Percentiles rank a stretch among this genome's conserved stretches.
Evolutionary conservation across 1,284 basidiomycete species (phyloP).

Genomic region (Marasmius oreades): DNA sequence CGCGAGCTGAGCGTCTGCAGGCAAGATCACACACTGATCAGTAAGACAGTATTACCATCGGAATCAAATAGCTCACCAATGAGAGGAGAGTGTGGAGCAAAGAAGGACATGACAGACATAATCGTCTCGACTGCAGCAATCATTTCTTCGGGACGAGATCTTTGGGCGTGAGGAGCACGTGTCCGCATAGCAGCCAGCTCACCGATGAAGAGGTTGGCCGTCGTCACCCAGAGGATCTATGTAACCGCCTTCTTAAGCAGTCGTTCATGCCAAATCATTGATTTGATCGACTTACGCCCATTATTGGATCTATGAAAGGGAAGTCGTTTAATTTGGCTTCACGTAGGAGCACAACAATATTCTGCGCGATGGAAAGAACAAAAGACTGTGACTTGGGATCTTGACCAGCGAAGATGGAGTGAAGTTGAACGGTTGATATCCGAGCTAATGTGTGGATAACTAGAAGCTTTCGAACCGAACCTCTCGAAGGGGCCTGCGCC

Average conservation of each 20-base stretch:
- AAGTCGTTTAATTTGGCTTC: background rate
- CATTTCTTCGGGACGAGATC: background rate
- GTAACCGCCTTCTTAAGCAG: background rate
- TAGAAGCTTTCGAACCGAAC: slow-evolving; percentile 7
- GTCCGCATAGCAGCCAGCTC: background rate
- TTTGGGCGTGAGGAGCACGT: background rate
- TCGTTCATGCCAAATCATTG: background rate
- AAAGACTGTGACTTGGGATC: slow-evolving; percentile 9
- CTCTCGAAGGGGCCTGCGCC: background rate
- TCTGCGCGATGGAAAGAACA: slow-evolving; percentile 12
- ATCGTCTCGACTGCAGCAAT: background rate
- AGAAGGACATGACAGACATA: background rate
- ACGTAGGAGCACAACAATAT: slow-evolving; percentile 7
- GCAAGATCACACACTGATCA: background rate
- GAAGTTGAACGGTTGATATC: slow-evolving; percentile 18
- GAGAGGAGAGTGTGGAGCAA: background rate
- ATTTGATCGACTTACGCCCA: background rate
- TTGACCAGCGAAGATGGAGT: slow-evolving; percentile 14
- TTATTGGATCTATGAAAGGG: slow-evolving; percentile 1
- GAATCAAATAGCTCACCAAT: background rate
- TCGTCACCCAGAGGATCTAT: background rate
- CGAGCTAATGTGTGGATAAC: slow-evolving; percentile 14
- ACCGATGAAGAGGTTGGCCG: background rate
- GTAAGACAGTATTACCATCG: background rate
- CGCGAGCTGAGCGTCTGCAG: background rate